Evolutionary conservation across 177 flowering plant genomes (phyloP).

Genomic region (Vitis hybrid): DNA sequence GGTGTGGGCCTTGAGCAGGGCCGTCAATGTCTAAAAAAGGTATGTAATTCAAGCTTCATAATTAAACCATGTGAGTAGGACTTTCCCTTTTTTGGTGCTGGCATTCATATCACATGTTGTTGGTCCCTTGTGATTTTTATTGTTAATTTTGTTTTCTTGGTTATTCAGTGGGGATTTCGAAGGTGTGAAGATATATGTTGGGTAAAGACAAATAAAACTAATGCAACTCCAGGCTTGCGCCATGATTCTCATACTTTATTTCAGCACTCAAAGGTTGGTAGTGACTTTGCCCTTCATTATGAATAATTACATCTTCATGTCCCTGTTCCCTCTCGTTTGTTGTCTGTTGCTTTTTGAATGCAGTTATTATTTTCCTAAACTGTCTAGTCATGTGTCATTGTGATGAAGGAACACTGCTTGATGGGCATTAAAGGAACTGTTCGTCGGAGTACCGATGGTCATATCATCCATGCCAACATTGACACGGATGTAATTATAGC

Average conservation of each 20-base stretch:
- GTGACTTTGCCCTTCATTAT: neutral
- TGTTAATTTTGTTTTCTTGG: constrained; percentile 4
- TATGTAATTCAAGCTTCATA: constrained; percentile 16
- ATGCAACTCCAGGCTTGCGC: constrained; percentile 80
- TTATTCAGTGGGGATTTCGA: constrained; percentile 90
- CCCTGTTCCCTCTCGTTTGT: neutral
- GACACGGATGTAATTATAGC: constrained; percentile 98
- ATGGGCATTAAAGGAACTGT: constrained; percentile 99
- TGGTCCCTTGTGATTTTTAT: neutral
- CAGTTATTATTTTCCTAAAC: neutral
- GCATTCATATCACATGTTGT: neutral
- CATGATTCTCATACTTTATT: constrained; percentile 96
- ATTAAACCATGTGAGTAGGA: neutral
- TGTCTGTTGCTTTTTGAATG: neutral
- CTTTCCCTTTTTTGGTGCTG: neutral
- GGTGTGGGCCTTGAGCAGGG: constrained; percentile 99
- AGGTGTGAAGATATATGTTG: constrained; percentile 99
- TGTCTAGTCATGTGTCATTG: constrained; percentile 12
- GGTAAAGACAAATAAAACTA: constrained; percentile 95
- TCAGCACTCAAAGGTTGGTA: constrained; percentile 90
- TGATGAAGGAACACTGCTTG: constrained; percentile 89
- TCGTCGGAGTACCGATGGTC: constrained; percentile 98
- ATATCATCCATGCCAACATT: constrained; percentile 98
- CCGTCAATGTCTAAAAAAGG: constrained; percentile 95
- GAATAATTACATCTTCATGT: neutral